phyloP scores from a whole-genome alignment of 495 filamentous ascomycete species.

The Neurospora africana region DNA sequence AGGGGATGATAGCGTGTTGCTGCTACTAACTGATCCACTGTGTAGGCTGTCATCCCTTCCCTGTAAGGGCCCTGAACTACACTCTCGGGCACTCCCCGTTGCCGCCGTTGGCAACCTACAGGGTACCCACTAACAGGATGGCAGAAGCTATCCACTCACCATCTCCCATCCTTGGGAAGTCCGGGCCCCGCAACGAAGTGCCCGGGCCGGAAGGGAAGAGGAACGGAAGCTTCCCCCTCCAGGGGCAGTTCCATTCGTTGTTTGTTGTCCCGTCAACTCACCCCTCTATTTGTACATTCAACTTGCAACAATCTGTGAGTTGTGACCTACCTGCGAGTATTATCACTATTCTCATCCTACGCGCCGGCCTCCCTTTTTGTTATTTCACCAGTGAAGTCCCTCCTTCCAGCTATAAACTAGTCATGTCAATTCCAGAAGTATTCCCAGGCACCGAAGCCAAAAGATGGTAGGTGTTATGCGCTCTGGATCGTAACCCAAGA shows the following conservation, averaged over 20 bases:
- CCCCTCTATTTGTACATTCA: background rate
- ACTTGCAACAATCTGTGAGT: background rate
- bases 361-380: background rate
- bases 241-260: background rate
- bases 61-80: background rate
- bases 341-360: background rate
- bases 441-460: slow-evolving; percentile 15
- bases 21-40: background rate
- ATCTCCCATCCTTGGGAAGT: background rate
- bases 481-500: background rate
- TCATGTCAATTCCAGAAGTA: slow-evolving; percentile 21
- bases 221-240: background rate
- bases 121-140: background rate
- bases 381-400: slow-evolving; percentile 1
- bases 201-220: no score
- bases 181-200: background rate
- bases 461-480: slow-evolving; percentile 15
- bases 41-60: background rate
- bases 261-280: background rate
- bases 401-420: slow-evolving; percentile 13
- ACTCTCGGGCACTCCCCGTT: background rate
- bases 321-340: background rate
- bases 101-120: background rate
- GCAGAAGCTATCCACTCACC: background rate
- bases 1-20: background rate